Conservation (phyloP, 306 rosid genomes). For the Casuarina cunninghamiana region DNA sequence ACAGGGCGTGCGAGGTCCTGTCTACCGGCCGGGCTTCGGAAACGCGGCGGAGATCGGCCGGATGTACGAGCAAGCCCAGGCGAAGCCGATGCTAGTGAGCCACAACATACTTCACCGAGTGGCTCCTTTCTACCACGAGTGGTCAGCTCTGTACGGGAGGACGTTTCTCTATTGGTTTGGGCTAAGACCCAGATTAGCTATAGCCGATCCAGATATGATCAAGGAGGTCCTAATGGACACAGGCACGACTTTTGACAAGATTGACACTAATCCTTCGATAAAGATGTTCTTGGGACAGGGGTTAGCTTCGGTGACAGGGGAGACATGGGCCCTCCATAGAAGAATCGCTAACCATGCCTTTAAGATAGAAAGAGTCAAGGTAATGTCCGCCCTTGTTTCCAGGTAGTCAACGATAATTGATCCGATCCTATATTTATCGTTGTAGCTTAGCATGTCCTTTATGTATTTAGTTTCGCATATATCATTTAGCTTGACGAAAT, state of each 20-base stretch:
- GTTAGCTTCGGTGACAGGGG: constrained; percentile 24
- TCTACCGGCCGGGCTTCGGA: constrained; percentile 45
- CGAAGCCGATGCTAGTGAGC: constrained; percentile 35
- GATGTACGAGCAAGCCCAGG: constrained; percentile 32
- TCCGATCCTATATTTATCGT: background rate
- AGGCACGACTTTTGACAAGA: constrained; percentile 20
- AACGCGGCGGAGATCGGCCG: constrained; percentile 36
- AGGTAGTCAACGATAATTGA: background rate
- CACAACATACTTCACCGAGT: constrained; percentile 40
- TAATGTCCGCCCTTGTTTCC: background rate
- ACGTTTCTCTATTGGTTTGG: constrained; percentile 50
- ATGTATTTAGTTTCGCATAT: too few species aligned
- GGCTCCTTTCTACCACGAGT: constrained; percentile 41
- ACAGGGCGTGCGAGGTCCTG: constrained; percentile 58
- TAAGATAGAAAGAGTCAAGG: constrained; percentile 44
- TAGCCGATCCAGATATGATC: constrained; percentile 49
- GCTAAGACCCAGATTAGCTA: constrained; percentile 32
- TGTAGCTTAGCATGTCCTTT: too few species aligned
- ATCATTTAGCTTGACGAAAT: too few species aligned
- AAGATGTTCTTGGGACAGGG: constrained; percentile 44
- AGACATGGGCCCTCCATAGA: constrained; percentile 42
- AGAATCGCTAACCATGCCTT: constrained; percentile 48
- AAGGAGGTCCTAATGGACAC: constrained; percentile 45
- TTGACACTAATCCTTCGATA: constrained; percentile 16
- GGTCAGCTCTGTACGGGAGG: constrained; percentile 52